These are phyloP conservation scores for Astragalus membranaceus DNA, from an alignment of 306 rosid genomes.

Conservation along the genomic window DNA sequence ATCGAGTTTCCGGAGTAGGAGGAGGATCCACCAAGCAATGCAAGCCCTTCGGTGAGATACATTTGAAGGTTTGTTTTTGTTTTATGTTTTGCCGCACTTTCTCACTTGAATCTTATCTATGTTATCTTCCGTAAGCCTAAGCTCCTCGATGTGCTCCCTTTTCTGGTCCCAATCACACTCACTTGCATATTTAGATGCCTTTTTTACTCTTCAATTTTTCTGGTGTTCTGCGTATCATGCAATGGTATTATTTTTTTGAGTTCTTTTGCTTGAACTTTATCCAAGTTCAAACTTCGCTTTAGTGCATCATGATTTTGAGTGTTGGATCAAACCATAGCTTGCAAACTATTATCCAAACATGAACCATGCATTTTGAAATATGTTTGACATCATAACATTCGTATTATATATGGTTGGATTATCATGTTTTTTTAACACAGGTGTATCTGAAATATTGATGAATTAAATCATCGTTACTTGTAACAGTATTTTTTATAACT, in stretches of 20 bases:
- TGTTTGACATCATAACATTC: not conserved
- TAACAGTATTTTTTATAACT: not conserved
- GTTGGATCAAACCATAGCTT: not conserved
- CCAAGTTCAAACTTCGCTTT: not conserved
- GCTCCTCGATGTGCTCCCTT: not conserved
- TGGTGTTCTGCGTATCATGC: not conserved
- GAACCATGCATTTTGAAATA: conserved; percentile 12
- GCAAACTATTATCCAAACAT: not conserved
- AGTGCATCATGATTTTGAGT: not conserved
- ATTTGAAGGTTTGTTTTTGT: conserved; percentile 75
- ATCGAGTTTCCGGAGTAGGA: conserved; percentile 26
- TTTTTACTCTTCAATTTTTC: not conserved
- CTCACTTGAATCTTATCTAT: not conserved
- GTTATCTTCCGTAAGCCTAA: not conserved
- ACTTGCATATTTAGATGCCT: not conserved
- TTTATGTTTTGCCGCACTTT: not conserved
- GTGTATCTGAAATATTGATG: not conserved
- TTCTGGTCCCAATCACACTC: not conserved
- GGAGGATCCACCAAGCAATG: conserved; percentile 40
- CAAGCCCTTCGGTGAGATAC: conserved; percentile 93
- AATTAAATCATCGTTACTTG: not conserved
- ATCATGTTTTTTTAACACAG: not conserved
- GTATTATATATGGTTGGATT: not conserved
- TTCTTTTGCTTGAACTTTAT: not conserved
- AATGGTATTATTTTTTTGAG: not conserved